These are phyloP conservation scores for Chenopodium berlandieri DNA, from an alignment of 148 eudicot species.

Conservation along the genomic window DNA sequence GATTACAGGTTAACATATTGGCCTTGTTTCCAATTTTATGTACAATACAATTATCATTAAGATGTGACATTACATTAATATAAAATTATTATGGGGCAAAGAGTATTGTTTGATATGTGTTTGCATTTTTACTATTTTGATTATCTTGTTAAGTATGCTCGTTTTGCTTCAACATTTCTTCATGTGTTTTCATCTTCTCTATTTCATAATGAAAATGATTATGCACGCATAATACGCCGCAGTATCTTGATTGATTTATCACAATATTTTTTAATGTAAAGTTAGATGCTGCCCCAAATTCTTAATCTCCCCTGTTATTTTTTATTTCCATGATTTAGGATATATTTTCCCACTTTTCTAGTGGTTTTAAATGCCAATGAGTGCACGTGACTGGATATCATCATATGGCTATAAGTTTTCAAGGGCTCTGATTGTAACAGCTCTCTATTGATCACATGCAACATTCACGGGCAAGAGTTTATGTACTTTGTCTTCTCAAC, in stretches of 20 bases:
- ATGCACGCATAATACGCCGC: neutral
- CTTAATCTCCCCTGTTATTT: neutral
- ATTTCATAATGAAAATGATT: neutral
- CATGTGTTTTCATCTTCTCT: neutral
- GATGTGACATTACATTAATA: neutral
- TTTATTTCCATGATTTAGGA: neutral
- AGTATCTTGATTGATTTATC: neutral
- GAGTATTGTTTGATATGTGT: neutral
- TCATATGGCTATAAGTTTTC: constrained; percentile 23
- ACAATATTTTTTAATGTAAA: neutral
- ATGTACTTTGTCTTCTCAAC: constrained; percentile 29
- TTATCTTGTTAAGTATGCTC: neutral
- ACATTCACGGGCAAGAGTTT: constrained; percentile 37
- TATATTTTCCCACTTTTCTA: constrained; percentile 16
- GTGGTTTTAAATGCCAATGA: constrained; percentile 26
- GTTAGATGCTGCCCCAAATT: neutral
- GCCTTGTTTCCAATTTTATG: neutral
- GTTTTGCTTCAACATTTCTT: neutral
- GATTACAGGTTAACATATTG: constrained; percentile 1
- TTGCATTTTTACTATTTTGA: neutral
- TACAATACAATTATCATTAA: neutral
- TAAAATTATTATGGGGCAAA: neutral
- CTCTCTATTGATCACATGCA: constrained; percentile 37
- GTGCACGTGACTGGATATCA: constrained; percentile 36
- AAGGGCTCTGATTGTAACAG: constrained; percentile 38